These are phyloP conservation scores for Saccharomyces hybrid DNA, from an alignment of 1,139 yeast genomes.

Conservation along the genomic window DNA sequence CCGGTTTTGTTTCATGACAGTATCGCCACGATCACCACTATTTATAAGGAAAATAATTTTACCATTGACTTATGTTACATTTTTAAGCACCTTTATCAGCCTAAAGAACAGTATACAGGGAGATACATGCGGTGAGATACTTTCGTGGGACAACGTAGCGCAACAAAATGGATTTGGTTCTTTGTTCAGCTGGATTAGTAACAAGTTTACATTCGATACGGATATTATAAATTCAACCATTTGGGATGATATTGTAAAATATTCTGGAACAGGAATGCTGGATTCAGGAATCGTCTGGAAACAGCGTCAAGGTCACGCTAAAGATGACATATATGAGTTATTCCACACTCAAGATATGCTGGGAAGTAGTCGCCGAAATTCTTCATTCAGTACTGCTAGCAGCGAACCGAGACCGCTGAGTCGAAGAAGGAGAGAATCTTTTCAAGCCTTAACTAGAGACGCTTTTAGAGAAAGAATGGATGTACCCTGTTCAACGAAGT, in stretches of 20 bases:
- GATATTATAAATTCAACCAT: conserved; percentile 1
- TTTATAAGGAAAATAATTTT: conserved; percentile 22
- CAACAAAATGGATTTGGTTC: conserved; percentile 12
- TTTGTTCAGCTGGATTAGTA: conserved; percentile 11
- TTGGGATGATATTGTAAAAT: conserved; percentile 15
- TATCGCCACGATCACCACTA: conserved; percentile 17
- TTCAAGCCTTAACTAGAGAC: background rate
- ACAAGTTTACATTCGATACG: conserved; percentile 5
- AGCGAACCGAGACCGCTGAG: background rate
- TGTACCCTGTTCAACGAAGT: conserved; percentile 10
- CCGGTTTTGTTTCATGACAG: conserved; percentile 21
- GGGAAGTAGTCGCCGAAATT: background rate
- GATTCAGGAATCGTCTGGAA: conserved; percentile 24
- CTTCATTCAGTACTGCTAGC: conserved; percentile 4
- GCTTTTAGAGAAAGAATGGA: conserved; percentile 8
- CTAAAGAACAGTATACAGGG: conserved; percentile 13
- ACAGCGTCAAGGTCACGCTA: conserved; percentile 18
- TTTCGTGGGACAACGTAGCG: conserved; percentile 15
- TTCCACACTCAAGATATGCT: conserved; percentile 8
- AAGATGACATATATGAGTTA: conserved; percentile 15
- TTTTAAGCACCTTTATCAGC: conserved; percentile 14
- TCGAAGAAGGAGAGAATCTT: conserved; percentile 3
- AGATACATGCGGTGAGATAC: conserved; percentile 8
- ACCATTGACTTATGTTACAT: conserved; percentile 19
- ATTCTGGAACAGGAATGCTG: conserved; percentile 17